phyloP scores from a whole-genome alignment of 163 green algal species.

The Scenedesmus sp. region DNA sequence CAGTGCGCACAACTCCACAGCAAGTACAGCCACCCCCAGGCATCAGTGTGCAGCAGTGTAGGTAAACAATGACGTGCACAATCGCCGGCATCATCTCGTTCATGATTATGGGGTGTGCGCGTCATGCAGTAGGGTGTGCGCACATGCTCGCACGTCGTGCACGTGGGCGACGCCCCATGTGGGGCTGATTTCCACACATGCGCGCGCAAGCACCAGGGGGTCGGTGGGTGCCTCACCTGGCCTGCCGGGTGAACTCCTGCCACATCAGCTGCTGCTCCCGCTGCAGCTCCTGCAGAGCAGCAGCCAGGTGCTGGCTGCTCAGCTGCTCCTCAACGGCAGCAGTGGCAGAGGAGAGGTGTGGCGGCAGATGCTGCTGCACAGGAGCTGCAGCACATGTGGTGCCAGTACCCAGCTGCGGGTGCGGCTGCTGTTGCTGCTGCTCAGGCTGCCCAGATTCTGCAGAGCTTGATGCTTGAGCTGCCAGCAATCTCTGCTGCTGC shows the following conservation, averaged over 20 bases:
- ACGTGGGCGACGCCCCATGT: too few species aligned
- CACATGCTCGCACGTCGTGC: too few species aligned
- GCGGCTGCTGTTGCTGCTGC: constrained; percentile 8
- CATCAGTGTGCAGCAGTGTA: too few species aligned
- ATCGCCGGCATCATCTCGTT: too few species aligned
- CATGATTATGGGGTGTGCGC: too few species aligned
- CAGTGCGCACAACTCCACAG: too few species aligned
- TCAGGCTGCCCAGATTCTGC: background rate
- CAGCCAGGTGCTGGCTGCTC: constrained; percentile 19
- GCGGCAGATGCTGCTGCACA: constrained; percentile 6
- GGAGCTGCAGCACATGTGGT: background rate
- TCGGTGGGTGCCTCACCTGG: background rate
- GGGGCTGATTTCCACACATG: too few species aligned
- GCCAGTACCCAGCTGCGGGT: background rate
- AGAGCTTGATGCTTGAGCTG: background rate
- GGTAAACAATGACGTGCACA: too few species aligned
- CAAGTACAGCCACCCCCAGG: too few species aligned
- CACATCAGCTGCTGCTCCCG: constrained; percentile 24
- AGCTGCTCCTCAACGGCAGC: background rate
- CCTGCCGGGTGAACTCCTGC: constrained; percentile 24
- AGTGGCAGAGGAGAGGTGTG: background rate
- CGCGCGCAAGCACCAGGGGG: too few species aligned
- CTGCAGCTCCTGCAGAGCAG: constrained; percentile 44
- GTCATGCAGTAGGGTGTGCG: too few species aligned
- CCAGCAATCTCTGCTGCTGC: background rate